Conservation (phyloP, 108 stramenopile species). For the Hondaea fermentalgiana region DNA sequence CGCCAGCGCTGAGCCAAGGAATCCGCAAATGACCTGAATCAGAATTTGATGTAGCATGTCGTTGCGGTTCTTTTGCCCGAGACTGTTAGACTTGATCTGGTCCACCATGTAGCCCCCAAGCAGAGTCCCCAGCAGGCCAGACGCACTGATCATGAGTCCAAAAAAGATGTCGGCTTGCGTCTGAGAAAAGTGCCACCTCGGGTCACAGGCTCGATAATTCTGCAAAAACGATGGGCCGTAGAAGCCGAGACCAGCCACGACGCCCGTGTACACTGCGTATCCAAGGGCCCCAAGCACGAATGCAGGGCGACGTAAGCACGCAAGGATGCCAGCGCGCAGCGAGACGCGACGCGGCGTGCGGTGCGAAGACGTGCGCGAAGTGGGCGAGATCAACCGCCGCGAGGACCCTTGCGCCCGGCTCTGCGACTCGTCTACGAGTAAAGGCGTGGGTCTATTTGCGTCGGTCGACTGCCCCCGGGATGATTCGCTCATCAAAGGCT, state of each 20-base stretch:
- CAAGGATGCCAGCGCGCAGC: not conserved
- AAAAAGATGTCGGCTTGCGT: not conserved
- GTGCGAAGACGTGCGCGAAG: not conserved
- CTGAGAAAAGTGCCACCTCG: not conserved
- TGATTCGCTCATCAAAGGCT: too few relatives aligned
- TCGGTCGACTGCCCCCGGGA: not conserved
- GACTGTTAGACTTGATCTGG: not conserved
- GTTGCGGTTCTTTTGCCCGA: not conserved
- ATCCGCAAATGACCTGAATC: not conserved
- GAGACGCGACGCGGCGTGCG: not conserved
- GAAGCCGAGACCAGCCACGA: not conserved
- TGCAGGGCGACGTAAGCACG: not conserved
- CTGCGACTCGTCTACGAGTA: not conserved
- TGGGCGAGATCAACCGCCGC: not conserved
- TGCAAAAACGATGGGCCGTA: conserved; percentile 4
- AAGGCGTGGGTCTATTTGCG: not conserved
- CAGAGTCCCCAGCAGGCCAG: not conserved
- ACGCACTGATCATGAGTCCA: not conserved
- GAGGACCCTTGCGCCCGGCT: not conserved
- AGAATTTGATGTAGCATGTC: not conserved
- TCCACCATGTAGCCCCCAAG: not conserved
- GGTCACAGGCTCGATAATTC: not conserved
- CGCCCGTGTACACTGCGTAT: not conserved
- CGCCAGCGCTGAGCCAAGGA: not conserved
- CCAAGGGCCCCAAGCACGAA: not conserved